These are phyloP conservation scores for Monosiga brevicollis DNA, from an alignment of 78 protist genomes.

Conservation along the genomic window DNA sequence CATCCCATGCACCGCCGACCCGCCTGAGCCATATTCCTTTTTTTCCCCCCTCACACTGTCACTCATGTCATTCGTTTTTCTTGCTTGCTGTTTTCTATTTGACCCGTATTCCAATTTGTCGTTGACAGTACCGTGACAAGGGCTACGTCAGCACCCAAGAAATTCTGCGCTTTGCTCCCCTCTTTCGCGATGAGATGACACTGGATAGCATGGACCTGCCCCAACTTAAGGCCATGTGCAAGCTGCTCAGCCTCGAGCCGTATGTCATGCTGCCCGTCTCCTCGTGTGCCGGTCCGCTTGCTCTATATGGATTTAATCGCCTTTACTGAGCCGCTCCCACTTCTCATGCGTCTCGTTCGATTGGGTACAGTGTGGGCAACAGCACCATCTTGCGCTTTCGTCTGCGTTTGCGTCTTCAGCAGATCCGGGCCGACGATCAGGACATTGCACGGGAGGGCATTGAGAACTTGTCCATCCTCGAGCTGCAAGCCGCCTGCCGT, in stretches of 20 bases:
- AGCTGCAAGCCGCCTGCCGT: constrained; percentile 44
- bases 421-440: constrained; percentile 1
- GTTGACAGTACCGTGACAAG: not conserved
- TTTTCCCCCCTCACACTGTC: too few species aligned
- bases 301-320: too few species aligned
- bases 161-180: not conserved
- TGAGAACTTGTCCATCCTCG: constrained; percentile 4
- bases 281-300: too few species aligned
- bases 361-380: too few species aligned
- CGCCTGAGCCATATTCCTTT: too few species aligned
- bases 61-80: not conserved
- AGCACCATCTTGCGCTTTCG: too few species aligned
- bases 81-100: not conserved
- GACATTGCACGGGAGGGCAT: constrained; percentile 12
- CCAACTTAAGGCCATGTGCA: not conserved
- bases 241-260: not conserved
- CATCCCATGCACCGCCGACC: too few species aligned
- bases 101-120: not conserved
- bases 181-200: not conserved
- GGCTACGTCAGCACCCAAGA: not conserved
- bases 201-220: not conserved
- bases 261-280: too few species aligned
- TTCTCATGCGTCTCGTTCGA: too few species aligned
- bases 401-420: too few species aligned
- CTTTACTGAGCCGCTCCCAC: too few species aligned